Conservation (phyloP, 306 rosid species). For the Carpinus fangiana region DNA sequence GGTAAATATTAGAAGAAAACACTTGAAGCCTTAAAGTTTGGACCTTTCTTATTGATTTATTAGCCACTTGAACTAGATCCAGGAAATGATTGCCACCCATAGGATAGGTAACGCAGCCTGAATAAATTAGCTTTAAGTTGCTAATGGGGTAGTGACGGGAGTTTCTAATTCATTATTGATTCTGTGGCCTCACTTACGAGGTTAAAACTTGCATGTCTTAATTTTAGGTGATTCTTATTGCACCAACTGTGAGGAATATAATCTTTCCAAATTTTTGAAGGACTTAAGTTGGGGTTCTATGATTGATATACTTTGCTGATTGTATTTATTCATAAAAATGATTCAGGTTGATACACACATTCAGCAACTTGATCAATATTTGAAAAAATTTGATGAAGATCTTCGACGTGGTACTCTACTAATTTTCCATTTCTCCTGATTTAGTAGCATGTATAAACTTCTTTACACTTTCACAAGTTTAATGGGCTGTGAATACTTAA, state of each 20-base stretch:
- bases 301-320: constrained; percentile 9
- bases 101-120: neutral
- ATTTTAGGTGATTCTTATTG: neutral
- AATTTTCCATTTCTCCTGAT: constrained; percentile 20
- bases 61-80: neutral
- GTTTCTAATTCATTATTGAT: neutral
- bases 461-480: neutral
- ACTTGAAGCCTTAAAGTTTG: neutral
- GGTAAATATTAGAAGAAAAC: neutral
- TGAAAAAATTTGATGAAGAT: constrained; percentile 82
- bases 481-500: neutral
- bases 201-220: neutral
- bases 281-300: neutral
- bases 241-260: neutral
- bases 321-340: constrained; percentile 32
- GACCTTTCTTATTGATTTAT: neutral
- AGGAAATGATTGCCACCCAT: neutral
- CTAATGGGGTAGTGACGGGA: neutral
- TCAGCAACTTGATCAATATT: constrained; percentile 93
- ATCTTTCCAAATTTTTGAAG: neutral
- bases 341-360: constrained; percentile 88
- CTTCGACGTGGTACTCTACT: constrained; percentile 69
- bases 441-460: neutral
- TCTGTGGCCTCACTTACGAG: neutral
- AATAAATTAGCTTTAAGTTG: neutral